phyloP scores from a whole-genome alignment of 2,329 filamentous ascomycete species.

The Acrodontium crateriforme region DNA sequence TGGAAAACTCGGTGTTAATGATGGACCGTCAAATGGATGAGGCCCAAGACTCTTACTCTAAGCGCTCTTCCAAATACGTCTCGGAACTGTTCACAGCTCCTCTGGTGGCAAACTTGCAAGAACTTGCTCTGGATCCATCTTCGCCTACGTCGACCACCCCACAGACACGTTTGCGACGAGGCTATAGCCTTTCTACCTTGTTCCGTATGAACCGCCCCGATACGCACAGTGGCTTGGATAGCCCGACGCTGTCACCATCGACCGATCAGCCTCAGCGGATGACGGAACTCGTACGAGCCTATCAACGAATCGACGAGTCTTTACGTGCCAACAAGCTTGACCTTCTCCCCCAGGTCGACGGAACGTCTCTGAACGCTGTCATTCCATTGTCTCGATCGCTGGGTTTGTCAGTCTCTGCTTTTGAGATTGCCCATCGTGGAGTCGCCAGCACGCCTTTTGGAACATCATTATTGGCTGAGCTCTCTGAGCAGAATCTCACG shows the following conservation, averaged over 20 bases:
- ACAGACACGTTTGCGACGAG: constrained; percentile 5
- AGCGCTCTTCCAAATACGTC: constrained; percentile 15
- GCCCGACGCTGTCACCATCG: not conserved
- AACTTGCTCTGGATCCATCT: constrained; percentile 13
- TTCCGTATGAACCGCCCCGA: constrained; percentile 5
- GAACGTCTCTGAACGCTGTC: constrained; percentile 11
- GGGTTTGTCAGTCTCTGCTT: constrained; percentile 72
- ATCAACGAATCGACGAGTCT: constrained; percentile 42
- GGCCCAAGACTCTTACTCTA: constrained; percentile 12
- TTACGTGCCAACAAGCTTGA: constrained; percentile 37
- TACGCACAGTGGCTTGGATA: not conserved
- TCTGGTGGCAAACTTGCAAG: constrained; percentile 17
- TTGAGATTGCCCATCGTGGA: constrained; percentile 86
- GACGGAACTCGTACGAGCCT: constrained; percentile 37
- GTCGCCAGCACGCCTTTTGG: constrained; percentile 54
- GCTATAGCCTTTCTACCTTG: constrained; percentile 7
- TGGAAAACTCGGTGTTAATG: constrained; percentile 27
- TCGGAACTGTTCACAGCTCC: constrained; percentile 16
- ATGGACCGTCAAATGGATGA: constrained; percentile 18
- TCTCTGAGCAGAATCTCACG: constrained; percentile 70
- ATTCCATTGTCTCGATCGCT: constrained; percentile 34
- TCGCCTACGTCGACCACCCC: constrained; percentile 6
- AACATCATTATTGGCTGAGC: constrained; percentile 61
- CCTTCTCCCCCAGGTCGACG: constrained; percentile 5
- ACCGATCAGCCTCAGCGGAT: constrained; percentile 6